These are phyloP conservation scores for Bidens hawaiensis DNA, from an alignment of 140 eudicot genomes.

Conservation along the genomic window DNA sequence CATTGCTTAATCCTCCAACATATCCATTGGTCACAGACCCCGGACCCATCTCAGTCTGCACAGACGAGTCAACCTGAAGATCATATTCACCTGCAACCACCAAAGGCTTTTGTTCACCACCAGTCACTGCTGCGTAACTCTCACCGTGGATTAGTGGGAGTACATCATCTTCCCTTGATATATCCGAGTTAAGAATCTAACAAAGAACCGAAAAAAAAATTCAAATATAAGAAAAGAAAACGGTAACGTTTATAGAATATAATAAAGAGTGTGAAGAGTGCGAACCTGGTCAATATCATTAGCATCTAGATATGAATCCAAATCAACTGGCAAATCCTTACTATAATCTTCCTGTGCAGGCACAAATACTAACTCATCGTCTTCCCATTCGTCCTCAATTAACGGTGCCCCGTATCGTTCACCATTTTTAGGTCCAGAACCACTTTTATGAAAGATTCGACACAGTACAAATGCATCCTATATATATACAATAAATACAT, in stretches of 20 bases:
- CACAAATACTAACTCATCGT: slow-evolving; percentile 43
- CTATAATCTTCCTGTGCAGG: slow-evolving; percentile 36
- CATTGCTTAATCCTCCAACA: slow-evolving; percentile 41
- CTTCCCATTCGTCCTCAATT: slow-evolving; percentile 91
- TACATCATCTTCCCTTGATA: slow-evolving; percentile 30
- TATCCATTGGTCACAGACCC: slow-evolving; percentile 49
- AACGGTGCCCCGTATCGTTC: slow-evolving; percentile 94
- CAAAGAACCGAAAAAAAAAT: no score
- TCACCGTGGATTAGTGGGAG: slow-evolving; percentile 29
- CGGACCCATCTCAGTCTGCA: slow-evolving; percentile 26
- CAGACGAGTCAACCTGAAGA: slow-evolving; percentile 26
- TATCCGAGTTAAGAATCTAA: slow-evolving; percentile 63
- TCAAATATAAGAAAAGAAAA: not conserved
- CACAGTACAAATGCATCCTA: slow-evolving; percentile 80
- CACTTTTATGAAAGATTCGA: slow-evolving; percentile 81
- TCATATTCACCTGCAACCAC: slow-evolving; percentile 22
- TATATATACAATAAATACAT: not conserved
- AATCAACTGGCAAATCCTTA: slow-evolving; percentile 43
- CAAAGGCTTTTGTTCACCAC: slow-evolving; percentile 20
- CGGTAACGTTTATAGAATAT: not conserved
- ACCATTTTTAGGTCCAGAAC: slow-evolving; percentile 94
- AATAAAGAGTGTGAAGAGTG: not conserved
- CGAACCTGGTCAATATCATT: slow-evolving; percentile 74
- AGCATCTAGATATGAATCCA: slow-evolving; percentile 55
- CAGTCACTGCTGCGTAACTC: slow-evolving; percentile 16